These are phyloP conservation scores for Tulasnella sp. DNA, from an alignment of 768 basidiomycete genomes.

Conservation along the genomic window DNA sequence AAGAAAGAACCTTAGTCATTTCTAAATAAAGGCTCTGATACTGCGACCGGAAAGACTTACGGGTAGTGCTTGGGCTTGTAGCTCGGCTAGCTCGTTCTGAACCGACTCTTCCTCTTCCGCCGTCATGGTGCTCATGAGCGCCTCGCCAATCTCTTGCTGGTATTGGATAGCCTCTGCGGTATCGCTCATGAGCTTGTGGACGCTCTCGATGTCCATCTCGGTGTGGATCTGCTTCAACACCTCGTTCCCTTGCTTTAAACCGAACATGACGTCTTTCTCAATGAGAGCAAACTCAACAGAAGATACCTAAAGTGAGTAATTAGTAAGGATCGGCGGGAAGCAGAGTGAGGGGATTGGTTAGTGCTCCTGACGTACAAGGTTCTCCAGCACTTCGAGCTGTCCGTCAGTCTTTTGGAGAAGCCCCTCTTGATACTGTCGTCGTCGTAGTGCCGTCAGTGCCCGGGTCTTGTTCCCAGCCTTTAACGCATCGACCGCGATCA, in stretches of 20 bases:
- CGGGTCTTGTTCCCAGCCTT: conserved; percentile 73
- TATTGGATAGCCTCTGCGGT: conserved; percentile 88
- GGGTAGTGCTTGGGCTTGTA: conserved; percentile 52
- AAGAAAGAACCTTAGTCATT: background rate
- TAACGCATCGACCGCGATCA: conserved; percentile 77
- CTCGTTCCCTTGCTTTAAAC: conserved; percentile 84
- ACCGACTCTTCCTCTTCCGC: conserved; percentile 91
- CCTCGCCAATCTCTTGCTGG: conserved; percentile 81
- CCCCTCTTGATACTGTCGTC: conserved; percentile 88
- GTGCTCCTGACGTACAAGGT: conserved; percentile 46
- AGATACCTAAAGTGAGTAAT: conserved; percentile 55
- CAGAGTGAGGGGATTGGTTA: too few species aligned
- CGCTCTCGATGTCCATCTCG: conserved; percentile 82
- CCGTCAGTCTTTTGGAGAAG: conserved; percentile 78
- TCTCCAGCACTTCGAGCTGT: conserved; percentile 81
- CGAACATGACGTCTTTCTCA: conserved; percentile 85
- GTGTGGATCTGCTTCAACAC: conserved; percentile 90
- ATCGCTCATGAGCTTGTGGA: conserved; percentile 90
- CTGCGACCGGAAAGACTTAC: conserved; percentile 2
- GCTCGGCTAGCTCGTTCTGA: conserved; percentile 60
- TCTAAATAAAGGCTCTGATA: conserved; percentile 23
- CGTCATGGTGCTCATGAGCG: conserved; percentile 71
- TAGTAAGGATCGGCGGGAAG: background rate
- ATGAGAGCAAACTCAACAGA: conserved; percentile 95
- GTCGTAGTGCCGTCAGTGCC: conserved; percentile 76